phyloP scores from a whole-genome alignment of 2,329 filamentous ascomycete species.

The Dothideomycetes sp. region DNA sequence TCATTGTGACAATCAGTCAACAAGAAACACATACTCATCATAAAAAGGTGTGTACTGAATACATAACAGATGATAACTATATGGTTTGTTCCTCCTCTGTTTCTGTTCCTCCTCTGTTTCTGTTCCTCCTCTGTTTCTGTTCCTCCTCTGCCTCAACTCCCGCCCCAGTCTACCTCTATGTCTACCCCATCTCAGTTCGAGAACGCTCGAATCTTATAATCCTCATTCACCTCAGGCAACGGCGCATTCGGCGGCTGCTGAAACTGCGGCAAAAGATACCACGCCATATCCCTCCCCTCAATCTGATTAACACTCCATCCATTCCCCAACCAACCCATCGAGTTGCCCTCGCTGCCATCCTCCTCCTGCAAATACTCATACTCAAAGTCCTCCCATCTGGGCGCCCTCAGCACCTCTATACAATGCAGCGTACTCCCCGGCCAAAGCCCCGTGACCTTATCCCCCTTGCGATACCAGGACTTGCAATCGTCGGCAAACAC shows the following conservation, averaged over 20 bases:
- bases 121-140: too few relatives aligned
- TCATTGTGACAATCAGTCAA: too few relatives aligned
- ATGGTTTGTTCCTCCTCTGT: too few relatives aligned
- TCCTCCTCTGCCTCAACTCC: too few relatives aligned
- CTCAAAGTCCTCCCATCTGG: slow-evolving; percentile 37
- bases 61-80: too few relatives aligned
- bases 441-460: slow-evolving; percentile 27
- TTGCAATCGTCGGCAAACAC: slow-evolving; percentile 36
- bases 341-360: slow-evolving; percentile 18
- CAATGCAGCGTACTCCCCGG: slow-evolving; percentile 38
- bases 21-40: not conserved
- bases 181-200: slow-evolving; percentile 19
- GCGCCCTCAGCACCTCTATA: slow-evolving; percentile 35
- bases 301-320: slow-evolving; percentile 24
- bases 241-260: slow-evolving; percentile 22
- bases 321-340: slow-evolving; percentile 27
- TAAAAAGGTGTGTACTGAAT: too few relatives aligned
- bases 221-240: slow-evolving; percentile 28
- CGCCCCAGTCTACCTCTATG: not conserved
- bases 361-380: slow-evolving; percentile 22
- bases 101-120: too few relatives aligned
- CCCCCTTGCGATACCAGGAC: slow-evolving; percentile 29
- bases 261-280: slow-evolving; percentile 31
- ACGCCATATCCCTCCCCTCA: slow-evolving; percentile 27
- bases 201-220: slow-evolving; percentile 24